Percentiles rank a stretch among this genome's conserved stretches.
phyloP scores from a whole-genome alignment of 306 rosid species.

The barrel medic (Medicago truncatula) region MtrunA17r5.0-ANR NC_053048.1:35435501-35436000 shows the following conservation, averaged over 20 bases:
- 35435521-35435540: slow-evolving; percentile 56
- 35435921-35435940: slow-evolving; percentile 25
- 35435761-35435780: slow-evolving; percentile 53
- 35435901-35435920: slow-evolving; percentile 11
- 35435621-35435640: slow-evolving; percentile 60
- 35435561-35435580: slow-evolving; percentile 66
- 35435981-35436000: not conserved
- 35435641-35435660: slow-evolving; percentile 58
- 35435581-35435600: slow-evolving; percentile 56
- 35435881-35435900: slow-evolving; percentile 22
- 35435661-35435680: slow-evolving; percentile 61
- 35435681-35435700: slow-evolving; percentile 50
- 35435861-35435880: slow-evolving; percentile 10
- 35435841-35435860: not conserved
- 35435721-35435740: slow-evolving; percentile 58
- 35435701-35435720: slow-evolving; percentile 52
- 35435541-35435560: slow-evolving; percentile 60
- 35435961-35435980: not conserved
- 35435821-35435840: slow-evolving; percentile 17
- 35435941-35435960: not conserved
- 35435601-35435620: slow-evolving; percentile 58
- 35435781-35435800: slow-evolving; percentile 40
- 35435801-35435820: slow-evolving; percentile 22
- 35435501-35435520: slow-evolving; percentile 69
- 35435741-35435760: slow-evolving; percentile 61